Evolutionary conservation across 1,284 basidiomycete genomes (phyloP).

Genomic region (Melampsora americana): DNA sequence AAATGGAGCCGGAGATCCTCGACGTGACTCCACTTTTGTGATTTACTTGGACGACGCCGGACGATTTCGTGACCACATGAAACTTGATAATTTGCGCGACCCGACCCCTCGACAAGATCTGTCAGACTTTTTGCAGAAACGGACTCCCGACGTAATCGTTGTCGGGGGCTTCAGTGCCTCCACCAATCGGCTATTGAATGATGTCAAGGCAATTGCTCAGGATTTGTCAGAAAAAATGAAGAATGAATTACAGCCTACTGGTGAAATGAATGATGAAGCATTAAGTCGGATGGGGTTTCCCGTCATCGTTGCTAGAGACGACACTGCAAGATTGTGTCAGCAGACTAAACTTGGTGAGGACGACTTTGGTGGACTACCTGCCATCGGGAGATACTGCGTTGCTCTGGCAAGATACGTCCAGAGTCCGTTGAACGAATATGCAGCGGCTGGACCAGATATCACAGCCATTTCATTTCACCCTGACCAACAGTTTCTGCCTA

Average conservation of each 20-base stretch:
- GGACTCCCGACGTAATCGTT: conserved; percentile 82
- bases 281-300: conserved; percentile 58
- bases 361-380: conserved; percentile 77
- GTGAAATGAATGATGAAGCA: conserved; percentile 25
- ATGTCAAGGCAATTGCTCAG: conserved; percentile 44
- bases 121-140: conserved; percentile 71
- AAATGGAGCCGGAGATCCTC: conserved; percentile 89
- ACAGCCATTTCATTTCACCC: conserved; percentile 75
- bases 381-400: conserved; percentile 87
- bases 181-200: conserved; percentile 46
- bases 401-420: conserved; percentile 90
- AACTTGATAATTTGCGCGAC: conserved; percentile 66
- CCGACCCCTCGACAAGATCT: conserved; percentile 58
- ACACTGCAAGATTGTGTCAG: conserved; percentile 90
- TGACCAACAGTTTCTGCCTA: conserved; percentile 74
- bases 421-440: conserved; percentile 89
- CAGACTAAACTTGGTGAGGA: conserved; percentile 78
- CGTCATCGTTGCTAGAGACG: conserved; percentile 81
- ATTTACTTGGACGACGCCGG: conserved; percentile 85
- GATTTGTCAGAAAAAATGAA: conserved; percentile 45
- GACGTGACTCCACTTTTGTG: conserved; percentile 79
- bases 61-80: conserved; percentile 78
- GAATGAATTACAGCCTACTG: conserved; percentile 15
- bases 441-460: conserved; percentile 75
- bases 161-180: conserved; percentile 66